Evolutionary conservation across 2,329 filamentous ascomycete species (phyloP), one percentile per base, ranked within the genome.

Genomic region (Berkeleyomyces basicola): DNA sequence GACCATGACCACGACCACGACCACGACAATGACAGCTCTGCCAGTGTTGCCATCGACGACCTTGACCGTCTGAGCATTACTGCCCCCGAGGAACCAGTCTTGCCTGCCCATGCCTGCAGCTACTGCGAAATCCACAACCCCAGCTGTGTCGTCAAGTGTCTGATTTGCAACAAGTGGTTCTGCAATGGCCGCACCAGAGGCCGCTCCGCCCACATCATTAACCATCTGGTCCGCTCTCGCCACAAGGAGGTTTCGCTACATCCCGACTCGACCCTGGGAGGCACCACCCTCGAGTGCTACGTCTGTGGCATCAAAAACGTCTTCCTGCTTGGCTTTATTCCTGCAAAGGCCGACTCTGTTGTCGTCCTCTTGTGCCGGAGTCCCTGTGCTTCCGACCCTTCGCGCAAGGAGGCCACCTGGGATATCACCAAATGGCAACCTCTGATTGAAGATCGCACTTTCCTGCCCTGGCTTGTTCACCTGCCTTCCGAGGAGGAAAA

Each of bases 271-370:
- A 86, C 90, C 6, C 84, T 99, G 9, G 93, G 93, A 67, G 95
- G 99, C 72, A 99, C 93, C 0, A 89, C 95, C 44, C 82, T 99
- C 66, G 93, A 99, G 77, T 99, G 93, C 76, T 99, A 99, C 78
- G 97, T 96, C 75, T 99, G 93, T 74, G 93, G 92, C 57, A 96
- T 90, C n/a, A 97, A 96, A 77, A 99, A 99, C 72, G 92, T 96
- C 58, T 99, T 99, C 69, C 79, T 97, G 43, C 85, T 99, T 37
- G 93, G 93, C 5, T 99, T 99, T 72, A 99, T 99, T 68, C 95
- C 93, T 7, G 93, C 93, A 63, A 99, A 99, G 72, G 97, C 93
- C 9, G 95, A 99, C 70, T 96, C 93, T 0, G 93, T 99, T 37
- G 95, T 99, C 6, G 93, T 99, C 33, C 83, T 99, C 53, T 82